These are phyloP conservation scores for Terfezia claveryi DNA, from an alignment of 495 filamentous ascomycete genomes.

Conservation along the genomic window DNA sequence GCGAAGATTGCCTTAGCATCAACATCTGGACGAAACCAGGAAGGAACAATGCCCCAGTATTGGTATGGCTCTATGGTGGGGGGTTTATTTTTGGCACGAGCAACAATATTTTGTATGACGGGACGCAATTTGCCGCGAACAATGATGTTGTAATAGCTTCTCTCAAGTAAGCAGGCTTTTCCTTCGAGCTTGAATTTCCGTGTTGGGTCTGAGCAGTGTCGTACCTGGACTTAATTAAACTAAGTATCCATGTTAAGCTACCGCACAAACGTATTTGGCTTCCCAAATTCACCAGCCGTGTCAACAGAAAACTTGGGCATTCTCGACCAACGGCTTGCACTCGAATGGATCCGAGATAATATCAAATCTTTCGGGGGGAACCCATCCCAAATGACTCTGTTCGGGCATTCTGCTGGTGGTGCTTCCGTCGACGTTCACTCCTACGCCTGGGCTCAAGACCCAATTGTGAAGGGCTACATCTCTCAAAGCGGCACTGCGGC, in stretches of 20 bases:
- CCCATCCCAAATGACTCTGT: conserved; percentile 37
- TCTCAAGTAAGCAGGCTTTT: not conserved
- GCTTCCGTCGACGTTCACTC: conserved; percentile 37
- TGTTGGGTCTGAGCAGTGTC: not conserved
- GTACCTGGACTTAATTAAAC: not conserved
- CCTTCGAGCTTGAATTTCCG: not conserved
- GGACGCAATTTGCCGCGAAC: not conserved
- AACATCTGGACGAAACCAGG: conserved; percentile 22
- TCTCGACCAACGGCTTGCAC: conserved; percentile 42
- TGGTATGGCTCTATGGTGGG: conserved; percentile 41
- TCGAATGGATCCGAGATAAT: conserved; percentile 48
- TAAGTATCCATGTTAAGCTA: conserved; percentile 1
- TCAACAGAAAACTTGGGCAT: conserved; percentile 36
- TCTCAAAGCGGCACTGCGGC: conserved; percentile 14
- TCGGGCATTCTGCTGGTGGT: conserved; percentile 48
- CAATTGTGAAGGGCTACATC: conserved; percentile 26
- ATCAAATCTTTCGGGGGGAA: conserved; percentile 49
- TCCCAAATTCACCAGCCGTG: conserved; percentile 29
- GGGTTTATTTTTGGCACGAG: conserved; percentile 31
- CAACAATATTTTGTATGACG: conserved; percentile 9
- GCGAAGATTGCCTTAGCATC: conserved; percentile 31
- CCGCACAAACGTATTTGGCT: conserved; percentile 39
- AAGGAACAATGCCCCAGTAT: conserved; percentile 21
- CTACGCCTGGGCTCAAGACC: conserved; percentile 22
- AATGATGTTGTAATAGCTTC: not conserved